Evolutionary conservation across 768 basidiomycete species (phyloP), one percentile per base, ranked within the genome.

Genomic region (Asterophora lycoperdoides): DNA sequence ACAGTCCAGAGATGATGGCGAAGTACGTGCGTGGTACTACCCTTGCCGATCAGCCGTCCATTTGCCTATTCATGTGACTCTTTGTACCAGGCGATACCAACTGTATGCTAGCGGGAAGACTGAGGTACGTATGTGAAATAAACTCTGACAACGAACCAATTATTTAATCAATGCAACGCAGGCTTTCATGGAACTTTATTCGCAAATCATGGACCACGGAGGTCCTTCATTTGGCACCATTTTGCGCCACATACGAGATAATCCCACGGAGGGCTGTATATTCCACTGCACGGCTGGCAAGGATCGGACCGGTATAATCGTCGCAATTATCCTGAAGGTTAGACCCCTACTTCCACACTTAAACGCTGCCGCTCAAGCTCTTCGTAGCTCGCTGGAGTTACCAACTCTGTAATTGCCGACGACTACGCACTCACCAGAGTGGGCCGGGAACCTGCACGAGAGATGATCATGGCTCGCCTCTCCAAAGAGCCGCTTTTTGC

Each of bases 261-360:
- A 73, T 47, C 84, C 88, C 59, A 71, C 75, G 34, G 76, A 80
- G 15, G 79, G 76, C 0, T 84, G 77, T 55, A 52, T 90, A 20
- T 86, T 91, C 55, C 87, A 91, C 57, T 92, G 89, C 56, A 90
- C 89, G 46, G 89, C 87, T 20, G 89, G 89, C 3, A 92, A 91
- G 63, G 89, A 92, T 66, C 71, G 89, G 56, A 91, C 89, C 1
- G 89, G 88, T 13, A 68, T 91, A 18, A 65, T 85, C 32, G 85
- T 86, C 11, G 88, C 88, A 5, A 72, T 91, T 26, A 58, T 90
- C 10, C 69, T 91, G 19, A 81, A 82, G 65, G 88, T 89, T 60
- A 26, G 65, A 35, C 30, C 8, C 4, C 8, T 26, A 13, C 23
- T 36, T 13, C 41, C 32, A 18, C 43, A 8, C 18, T 26, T 34